Evolutionary conservation across 2,329 filamentous ascomycete genomes (phyloP).

Genomic region (Nectriaceae sp.): DNA sequence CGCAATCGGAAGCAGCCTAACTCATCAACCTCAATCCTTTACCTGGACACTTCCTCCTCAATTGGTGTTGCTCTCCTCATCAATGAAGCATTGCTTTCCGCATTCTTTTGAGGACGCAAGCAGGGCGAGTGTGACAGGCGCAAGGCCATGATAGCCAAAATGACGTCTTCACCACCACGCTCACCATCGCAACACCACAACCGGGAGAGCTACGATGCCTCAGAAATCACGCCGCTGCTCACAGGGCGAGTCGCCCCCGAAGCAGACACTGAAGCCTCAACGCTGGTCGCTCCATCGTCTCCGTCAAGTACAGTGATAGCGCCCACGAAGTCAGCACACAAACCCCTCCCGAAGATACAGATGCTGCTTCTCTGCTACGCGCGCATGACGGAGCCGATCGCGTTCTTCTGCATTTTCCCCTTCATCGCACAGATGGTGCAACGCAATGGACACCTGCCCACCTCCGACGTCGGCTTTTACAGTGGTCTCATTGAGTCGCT

Average conservation of each 20-base stretch:
- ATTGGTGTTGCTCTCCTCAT: no score
- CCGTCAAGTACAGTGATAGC: conserved; percentile 3
- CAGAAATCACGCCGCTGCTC: not conserved
- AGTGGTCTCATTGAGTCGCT: conserved; percentile 73
- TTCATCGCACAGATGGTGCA: conserved; percentile 79
- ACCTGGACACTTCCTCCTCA: no score
- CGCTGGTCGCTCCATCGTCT: conserved; percentile 22
- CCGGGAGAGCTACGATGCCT: not conserved
- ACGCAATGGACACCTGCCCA: conserved; percentile 60
- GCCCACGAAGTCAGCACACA: conserved; percentile 6
- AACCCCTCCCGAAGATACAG: conserved; percentile 53
- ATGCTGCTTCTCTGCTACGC: conserved; percentile 74
- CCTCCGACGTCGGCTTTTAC: conserved; percentile 78
- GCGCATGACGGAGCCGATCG: conserved; percentile 72
- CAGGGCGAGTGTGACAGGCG: no score
- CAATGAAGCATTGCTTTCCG: no score
- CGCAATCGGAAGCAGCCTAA: no score
- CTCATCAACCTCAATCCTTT: no score
- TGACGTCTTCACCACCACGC: not conserved
- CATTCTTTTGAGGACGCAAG: no score
- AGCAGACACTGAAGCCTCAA: conserved; percentile 23
- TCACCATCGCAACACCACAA: not conserved
- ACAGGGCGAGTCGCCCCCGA: not conserved
- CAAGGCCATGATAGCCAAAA: no score
- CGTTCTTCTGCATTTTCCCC: conserved; percentile 83